Percentiles rank a stretch among this genome's conserved stretches.
These are phyloP conservation scores for Byssoonygena ceratinophila DNA, from an alignment of 2,329 filamentous ascomycete species.

Conservation along the genomic window DNA sequence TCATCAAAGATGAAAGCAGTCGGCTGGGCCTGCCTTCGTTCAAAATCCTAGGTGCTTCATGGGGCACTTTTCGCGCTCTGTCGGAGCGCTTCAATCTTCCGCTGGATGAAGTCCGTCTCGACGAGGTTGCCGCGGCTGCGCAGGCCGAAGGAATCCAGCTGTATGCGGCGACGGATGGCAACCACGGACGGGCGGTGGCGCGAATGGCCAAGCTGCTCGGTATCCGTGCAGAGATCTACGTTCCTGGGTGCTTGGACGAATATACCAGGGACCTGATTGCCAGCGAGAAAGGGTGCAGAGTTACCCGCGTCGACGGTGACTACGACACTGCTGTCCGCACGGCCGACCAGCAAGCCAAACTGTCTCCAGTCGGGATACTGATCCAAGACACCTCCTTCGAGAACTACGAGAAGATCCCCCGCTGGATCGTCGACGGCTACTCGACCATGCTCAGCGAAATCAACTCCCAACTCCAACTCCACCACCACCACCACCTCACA, in stretches of 20 bases:
- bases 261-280: conserved; percentile 47
- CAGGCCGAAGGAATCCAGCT: conserved; percentile 34
- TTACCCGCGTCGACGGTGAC: conserved; percentile 45
- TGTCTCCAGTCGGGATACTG: conserved; percentile 40
- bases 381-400: conserved; percentile 60
- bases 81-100: conserved; percentile 37
- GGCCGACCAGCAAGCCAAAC: conserved; percentile 36
- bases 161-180: conserved; percentile 62
- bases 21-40: conserved; percentile 63
- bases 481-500: conserved; percentile 24
- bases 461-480: conserved; percentile 51
- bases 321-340: conserved; percentile 55
- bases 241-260: conserved; percentile 49
- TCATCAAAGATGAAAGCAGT: conserved; percentile 60
- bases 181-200: conserved; percentile 64
- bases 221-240: conserved; percentile 49
- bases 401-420: conserved; percentile 55
- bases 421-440: conserved; percentile 72
- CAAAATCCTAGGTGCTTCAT: conserved; percentile 71
- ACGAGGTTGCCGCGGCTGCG: conserved; percentile 33
- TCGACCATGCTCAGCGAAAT: conserved; percentile 59
- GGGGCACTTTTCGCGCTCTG: conserved; percentile 55
- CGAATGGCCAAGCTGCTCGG: conserved; percentile 54
- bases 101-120: conserved; percentile 32
- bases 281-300: conserved; percentile 50